Evolutionary conservation across 805 yeast genomes (phyloP).

Genomic region (Candida koratica): DNA sequence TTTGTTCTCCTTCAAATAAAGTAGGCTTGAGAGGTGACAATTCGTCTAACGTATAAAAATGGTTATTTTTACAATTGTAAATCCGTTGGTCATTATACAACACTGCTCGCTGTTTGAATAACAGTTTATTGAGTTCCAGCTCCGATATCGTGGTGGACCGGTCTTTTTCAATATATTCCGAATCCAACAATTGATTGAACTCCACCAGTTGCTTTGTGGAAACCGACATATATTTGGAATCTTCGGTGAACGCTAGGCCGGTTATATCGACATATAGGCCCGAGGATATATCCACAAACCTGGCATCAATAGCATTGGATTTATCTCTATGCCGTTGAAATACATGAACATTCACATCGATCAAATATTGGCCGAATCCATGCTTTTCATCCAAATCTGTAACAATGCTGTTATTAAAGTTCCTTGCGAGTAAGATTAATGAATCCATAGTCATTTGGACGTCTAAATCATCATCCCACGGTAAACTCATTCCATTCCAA

Average conservation of each 20-base stretch:
- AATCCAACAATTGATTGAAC: slow-evolving; percentile 25
- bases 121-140: slow-evolving; percentile 12
- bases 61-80: slow-evolving; percentile 54
- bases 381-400: slow-evolving; percentile 28
- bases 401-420: slow-evolving; percentile 26
- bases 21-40: slow-evolving; percentile 51
- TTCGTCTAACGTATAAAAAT: slow-evolving; percentile 45
- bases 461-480: slow-evolving; percentile 28
- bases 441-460: slow-evolving; percentile 27
- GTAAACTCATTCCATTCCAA: slow-evolving; percentile 29
- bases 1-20: slow-evolving; percentile 47
- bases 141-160: slow-evolving; percentile 17
- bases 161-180: slow-evolving; percentile 20
- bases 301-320: slow-evolving; percentile 33
- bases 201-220: slow-evolving; percentile 14
- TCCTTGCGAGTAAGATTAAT: slow-evolving; percentile 18
- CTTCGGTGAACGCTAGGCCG: slow-evolving; percentile 27
- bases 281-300: slow-evolving; percentile 56
- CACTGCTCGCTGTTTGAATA: slow-evolving; percentile 9
- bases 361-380: slow-evolving; percentile 23
- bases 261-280: slow-evolving; percentile 58
- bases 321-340: slow-evolving; percentile 24
- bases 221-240: slow-evolving; percentile 15
- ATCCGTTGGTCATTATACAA: slow-evolving; percentile 26
- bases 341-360: slow-evolving; percentile 28